Evolutionary conservation across 305 asterid species (phyloP).

Genomic region (Stenogyne calaminthoides): DNA sequence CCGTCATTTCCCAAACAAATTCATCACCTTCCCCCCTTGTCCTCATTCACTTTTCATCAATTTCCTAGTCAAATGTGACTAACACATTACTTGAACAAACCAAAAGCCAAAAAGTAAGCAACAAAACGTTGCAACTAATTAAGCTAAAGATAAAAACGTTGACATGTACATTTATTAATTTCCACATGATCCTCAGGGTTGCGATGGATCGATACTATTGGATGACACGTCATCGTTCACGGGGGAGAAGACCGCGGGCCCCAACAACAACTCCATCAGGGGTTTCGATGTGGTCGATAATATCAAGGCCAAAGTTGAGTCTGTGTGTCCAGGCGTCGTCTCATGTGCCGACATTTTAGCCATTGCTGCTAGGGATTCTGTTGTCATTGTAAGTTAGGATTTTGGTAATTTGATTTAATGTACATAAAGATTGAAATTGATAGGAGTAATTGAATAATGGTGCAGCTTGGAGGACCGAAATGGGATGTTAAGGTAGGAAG

Average conservation of each 20-base stretch:
- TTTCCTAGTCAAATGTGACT: too few relatives aligned
- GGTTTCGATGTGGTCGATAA: conserved; percentile 50
- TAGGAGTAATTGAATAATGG: neutral
- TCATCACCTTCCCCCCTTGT: neutral
- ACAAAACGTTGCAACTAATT: too few relatives aligned
- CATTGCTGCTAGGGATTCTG: conserved; percentile 55
- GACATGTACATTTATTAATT: too few relatives aligned
- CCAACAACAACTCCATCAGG: conserved; percentile 52
- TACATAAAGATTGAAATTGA: neutral
- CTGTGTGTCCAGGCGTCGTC: conserved; percentile 51
- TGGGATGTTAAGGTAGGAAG: conserved; percentile 76
- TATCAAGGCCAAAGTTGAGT: conserved; percentile 54
- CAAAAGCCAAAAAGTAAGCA: too few relatives aligned
- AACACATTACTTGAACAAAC: too few relatives aligned
- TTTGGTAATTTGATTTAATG: too few relatives aligned
- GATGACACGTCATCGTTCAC: conserved; percentile 44
- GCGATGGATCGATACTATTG: conserved; percentile 57
- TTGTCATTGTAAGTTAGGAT: conserved; percentile 33
- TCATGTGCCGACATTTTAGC: conserved; percentile 61
- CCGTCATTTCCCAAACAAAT: neutral
- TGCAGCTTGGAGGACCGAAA: conserved; percentile 67
- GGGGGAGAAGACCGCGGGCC: conserved; percentile 51
- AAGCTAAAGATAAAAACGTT: too few relatives aligned
- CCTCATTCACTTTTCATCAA: too few relatives aligned
- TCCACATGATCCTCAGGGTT: conserved; percentile 51